Evolutionary conservation across 1,139 yeast genomes (phyloP).

Genomic region (Geotrichum restrictum): DNA sequence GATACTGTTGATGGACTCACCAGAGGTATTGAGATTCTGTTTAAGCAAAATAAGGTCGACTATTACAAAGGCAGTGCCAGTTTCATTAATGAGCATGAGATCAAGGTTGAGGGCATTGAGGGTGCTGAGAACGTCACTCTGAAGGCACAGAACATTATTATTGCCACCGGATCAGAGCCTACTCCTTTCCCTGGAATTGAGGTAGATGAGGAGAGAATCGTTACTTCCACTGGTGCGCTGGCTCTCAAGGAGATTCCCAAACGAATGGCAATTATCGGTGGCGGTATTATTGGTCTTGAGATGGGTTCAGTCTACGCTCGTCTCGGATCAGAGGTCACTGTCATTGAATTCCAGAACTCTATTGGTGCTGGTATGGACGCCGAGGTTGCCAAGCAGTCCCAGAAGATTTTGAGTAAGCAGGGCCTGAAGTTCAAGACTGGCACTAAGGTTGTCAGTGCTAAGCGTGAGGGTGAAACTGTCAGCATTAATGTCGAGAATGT

Average conservation of each 20-base stretch:
- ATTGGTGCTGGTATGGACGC: slow-evolving; percentile 97
- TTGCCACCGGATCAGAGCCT: slow-evolving; percentile 98
- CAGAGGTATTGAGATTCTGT: slow-evolving; percentile 87
- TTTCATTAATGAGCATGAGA: slow-evolving; percentile 72
- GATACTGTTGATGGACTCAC: slow-evolving; percentile 85
- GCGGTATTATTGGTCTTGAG: slow-evolving; percentile 98
- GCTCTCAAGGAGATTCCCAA: slow-evolving; percentile 85
- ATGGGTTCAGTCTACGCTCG: slow-evolving; percentile 98
- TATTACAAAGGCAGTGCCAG: slow-evolving; percentile 93
- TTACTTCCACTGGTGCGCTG: slow-evolving; percentile 90
- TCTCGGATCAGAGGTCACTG: slow-evolving; percentile 92
- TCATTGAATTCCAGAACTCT: slow-evolving; percentile 82
- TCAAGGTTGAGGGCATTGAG: slow-evolving; percentile 81
- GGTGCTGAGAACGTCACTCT: slow-evolving; percentile 67
- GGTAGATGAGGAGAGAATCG: slow-evolving; percentile 95
- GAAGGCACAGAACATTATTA: slow-evolving; percentile 80
- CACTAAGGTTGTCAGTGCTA: slow-evolving; percentile 85
- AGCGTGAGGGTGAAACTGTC: slow-evolving; percentile 88
- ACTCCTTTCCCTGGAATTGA: slow-evolving; percentile 98
- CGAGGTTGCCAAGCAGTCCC: slow-evolving; percentile 86
- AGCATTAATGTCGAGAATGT: slow-evolving; percentile 84
- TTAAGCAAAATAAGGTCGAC: slow-evolving; percentile 92
- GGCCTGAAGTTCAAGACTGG: slow-evolving; percentile 91
- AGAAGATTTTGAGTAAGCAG: slow-evolving; percentile 88
- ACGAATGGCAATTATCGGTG: slow-evolving; percentile 90